Conservation (phyloP, 129 eudicot genomes). For the Centaurea solstitialis region DNA sequence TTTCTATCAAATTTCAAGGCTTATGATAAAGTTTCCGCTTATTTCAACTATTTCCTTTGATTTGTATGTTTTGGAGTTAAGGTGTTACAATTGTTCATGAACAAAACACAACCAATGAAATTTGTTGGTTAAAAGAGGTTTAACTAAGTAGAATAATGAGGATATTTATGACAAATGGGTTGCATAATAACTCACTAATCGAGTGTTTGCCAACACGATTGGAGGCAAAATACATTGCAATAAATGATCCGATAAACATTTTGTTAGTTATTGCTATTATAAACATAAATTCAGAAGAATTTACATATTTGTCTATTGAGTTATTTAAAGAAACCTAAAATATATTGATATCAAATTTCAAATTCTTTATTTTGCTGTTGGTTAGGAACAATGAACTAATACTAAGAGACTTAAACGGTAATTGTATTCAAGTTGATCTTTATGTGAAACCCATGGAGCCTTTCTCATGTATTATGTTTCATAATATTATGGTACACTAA, state of each 20-base stretch:
- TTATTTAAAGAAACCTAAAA: not conserved
- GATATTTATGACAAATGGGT: not conserved
- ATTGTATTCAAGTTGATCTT: not conserved
- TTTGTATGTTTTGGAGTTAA: too few relatives aligned
- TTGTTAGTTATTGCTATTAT: not conserved
- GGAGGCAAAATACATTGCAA: not conserved
- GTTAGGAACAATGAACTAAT: not conserved
- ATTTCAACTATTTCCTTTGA: too few relatives aligned
- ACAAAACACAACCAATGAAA: not conserved
- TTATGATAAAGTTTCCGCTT: too few relatives aligned
- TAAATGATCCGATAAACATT: not conserved
- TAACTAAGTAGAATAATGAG: not conserved
- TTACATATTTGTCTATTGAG: not conserved
- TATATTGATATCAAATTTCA: not conserved
- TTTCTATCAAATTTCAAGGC: too few relatives aligned
- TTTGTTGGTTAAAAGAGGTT: not conserved
- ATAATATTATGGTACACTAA: not conserved
- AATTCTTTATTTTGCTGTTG: not conserved
- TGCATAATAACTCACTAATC: not conserved
- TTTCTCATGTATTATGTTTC: not conserved
- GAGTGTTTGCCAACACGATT: not conserved
- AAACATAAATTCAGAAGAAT: not conserved
- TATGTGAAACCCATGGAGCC: not conserved
- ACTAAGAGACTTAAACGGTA: not conserved
- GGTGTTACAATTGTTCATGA: too few relatives aligned